Evolutionary conservation across 768 basidiomycete genomes (phyloP).

Genomic region (Leucosporidium scottii): DNA sequence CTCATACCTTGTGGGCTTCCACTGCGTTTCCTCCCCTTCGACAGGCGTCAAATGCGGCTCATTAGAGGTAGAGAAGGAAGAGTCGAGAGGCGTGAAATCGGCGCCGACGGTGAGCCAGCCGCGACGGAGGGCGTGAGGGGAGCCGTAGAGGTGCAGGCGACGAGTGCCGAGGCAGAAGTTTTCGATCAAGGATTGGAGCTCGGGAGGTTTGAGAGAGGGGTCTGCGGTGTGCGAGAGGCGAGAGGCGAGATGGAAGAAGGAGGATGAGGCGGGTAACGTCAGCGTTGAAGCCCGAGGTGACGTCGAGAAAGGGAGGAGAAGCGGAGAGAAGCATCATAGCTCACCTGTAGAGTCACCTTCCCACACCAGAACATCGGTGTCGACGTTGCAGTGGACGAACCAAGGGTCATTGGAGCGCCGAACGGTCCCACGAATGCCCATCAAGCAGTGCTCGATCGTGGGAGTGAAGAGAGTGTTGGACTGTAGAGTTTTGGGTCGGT

Average conservation of each 20-base stretch:
- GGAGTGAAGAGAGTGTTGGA: conserved; percentile 78
- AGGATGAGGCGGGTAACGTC: too few relatives aligned
- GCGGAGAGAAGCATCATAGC: too few relatives aligned
- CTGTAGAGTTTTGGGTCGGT: conserved; percentile 49
- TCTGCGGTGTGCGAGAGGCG: conserved; percentile 44
- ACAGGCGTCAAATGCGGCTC: conserved; percentile 29
- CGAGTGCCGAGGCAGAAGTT: conserved; percentile 94
- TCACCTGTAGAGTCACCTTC: conserved; percentile 66
- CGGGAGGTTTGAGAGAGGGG: conserved; percentile 81
- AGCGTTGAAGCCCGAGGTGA: not conserved
- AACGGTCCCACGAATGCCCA: conserved; percentile 95
- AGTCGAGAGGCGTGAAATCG: not conserved
- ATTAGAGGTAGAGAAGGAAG: conserved; percentile 36
- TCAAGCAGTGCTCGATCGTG: conserved; percentile 91
- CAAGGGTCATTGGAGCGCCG: conserved; percentile 86
- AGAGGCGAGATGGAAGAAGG: not conserved
- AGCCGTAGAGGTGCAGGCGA: conserved; percentile 82
- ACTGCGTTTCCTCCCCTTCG: conserved; percentile 41
- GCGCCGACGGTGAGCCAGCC: conserved; percentile 79
- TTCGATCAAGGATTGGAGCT: conserved; percentile 91
- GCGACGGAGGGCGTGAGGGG: conserved; percentile 57
- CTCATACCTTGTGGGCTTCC: conserved; percentile 25
- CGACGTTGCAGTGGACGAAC: conserved; percentile 98
- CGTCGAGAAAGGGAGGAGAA: too few relatives aligned
- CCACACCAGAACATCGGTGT: conserved; percentile 96